A percentile compares a stretch with the other conserved stretches of the same genome.
Conservation (phyloP, 164 flowering plant genomes). For the Umbellularia californica region DNA sequence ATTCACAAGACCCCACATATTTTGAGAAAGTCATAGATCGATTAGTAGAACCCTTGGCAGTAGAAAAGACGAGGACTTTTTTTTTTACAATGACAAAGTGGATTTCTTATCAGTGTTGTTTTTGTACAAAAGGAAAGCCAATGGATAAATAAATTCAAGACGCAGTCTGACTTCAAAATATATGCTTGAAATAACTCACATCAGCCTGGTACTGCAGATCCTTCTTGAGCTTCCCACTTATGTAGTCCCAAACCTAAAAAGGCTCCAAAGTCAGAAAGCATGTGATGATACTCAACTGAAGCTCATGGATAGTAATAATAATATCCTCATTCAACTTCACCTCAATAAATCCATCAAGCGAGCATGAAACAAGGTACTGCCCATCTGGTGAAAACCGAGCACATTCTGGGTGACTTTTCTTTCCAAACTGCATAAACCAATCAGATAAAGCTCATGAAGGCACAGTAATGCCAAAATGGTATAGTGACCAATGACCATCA, state of each 20-base stretch:
- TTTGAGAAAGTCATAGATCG: background rate
- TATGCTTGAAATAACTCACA: conserved; percentile 44
- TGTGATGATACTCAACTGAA: background rate
- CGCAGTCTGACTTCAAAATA: no score
- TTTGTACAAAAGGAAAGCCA: background rate
- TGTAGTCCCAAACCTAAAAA: conserved; percentile 89
- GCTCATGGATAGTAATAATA: background rate
- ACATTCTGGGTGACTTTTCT: conserved; percentile 90
- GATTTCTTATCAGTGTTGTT: background rate
- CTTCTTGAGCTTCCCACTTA: conserved; percentile 96
- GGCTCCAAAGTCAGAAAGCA: conserved; percentile 13
- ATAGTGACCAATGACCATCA: no score
- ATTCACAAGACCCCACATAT: background rate
- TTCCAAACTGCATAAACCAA: conserved; percentile 68
- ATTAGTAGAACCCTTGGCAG: background rate
- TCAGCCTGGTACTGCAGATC: conserved; percentile 99
- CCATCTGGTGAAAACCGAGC: conserved; percentile 98
- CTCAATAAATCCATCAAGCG: conserved; percentile 98
- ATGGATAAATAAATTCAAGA: background rate
- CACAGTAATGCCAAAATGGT: background rate
- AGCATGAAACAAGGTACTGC: conserved; percentile 88
- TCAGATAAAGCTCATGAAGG: background rate
- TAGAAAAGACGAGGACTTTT: no score
- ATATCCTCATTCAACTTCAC: conserved; percentile 28
- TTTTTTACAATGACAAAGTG: background rate